A percentile compares a stretch with the other conserved stretches of the same genome.
phyloP scores from a whole-genome alignment of 2,329 filamentous ascomycete species.

The Dryadomyces quercus-mongolicae region DNA sequence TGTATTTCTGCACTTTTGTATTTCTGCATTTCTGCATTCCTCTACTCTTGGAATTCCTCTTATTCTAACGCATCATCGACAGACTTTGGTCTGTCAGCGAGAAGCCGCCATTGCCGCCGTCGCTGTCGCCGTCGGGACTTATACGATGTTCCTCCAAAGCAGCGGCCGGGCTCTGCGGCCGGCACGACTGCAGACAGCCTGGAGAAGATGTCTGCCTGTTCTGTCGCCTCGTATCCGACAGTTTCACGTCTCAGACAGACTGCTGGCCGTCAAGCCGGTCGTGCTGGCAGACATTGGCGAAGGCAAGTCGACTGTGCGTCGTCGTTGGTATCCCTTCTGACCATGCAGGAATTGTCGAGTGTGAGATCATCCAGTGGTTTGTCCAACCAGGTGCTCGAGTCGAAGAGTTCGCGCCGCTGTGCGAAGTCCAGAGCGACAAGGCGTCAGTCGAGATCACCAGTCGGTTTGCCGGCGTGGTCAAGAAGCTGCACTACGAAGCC shows the following conservation, averaged over 20 bases:
- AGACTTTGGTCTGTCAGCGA: too few relatives aligned
- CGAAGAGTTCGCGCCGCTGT: constrained; percentile 95
- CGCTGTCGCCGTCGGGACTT: too few relatives aligned
- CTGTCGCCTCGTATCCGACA: too few relatives aligned
- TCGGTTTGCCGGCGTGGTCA: constrained; percentile 87
- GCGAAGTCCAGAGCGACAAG: constrained; percentile 98
- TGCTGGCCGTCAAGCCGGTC: constrained; percentile 62
- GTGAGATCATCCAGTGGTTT: constrained; percentile 99
- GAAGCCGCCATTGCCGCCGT: too few relatives aligned
- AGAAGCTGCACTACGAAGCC: constrained; percentile 89
- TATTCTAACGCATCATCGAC: background rate
- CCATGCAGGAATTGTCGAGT: constrained; percentile 77
- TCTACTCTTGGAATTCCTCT: too few relatives aligned
- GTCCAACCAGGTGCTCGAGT: constrained; percentile 90
- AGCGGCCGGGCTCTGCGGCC: constrained; percentile 35
- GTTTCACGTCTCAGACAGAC: constrained; percentile 26
- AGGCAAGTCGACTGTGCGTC: constrained; percentile 26
- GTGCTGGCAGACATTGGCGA: constrained; percentile 78
- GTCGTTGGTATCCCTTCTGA: background rate
- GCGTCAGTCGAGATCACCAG: constrained; percentile 86
- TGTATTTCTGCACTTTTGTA: background rate
- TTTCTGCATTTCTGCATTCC: background rate
- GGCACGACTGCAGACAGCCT: too few relatives aligned
- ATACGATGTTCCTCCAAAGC: constrained; percentile 41
- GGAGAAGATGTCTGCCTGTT: too few relatives aligned